Evolutionary conservation across 805 yeast genomes (phyloP).

Genomic region (Wickerhamiella domercqiae): DNA sequence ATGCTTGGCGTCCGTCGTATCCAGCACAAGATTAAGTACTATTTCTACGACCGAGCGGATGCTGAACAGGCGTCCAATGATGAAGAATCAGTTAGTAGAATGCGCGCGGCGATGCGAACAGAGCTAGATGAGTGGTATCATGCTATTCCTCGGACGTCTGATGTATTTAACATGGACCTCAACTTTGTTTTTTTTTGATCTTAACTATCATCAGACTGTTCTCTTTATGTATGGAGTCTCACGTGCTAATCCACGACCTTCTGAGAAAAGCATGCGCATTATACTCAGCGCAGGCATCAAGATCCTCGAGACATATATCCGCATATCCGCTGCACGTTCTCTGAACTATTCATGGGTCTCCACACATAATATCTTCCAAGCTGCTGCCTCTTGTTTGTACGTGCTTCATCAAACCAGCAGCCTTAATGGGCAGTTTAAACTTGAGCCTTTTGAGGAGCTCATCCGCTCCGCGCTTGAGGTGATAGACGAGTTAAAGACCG

Average conservation of each 20-base stretch:
- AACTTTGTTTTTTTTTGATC: slow-evolving; percentile 47
- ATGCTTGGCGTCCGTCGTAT: slow-evolving; percentile 56
- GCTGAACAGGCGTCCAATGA: slow-evolving; percentile 35
- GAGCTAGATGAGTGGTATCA: slow-evolving; percentile 50
- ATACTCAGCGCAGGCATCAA: slow-evolving; percentile 52
- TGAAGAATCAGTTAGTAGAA: slow-evolving; percentile 41
- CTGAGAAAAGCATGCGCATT: slow-evolving; percentile 36
- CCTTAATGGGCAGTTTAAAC: slow-evolving; percentile 31
- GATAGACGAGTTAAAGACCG: slow-evolving; percentile 6
- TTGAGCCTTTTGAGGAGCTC: slow-evolving; percentile 17
- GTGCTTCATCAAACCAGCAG: slow-evolving; percentile 56
- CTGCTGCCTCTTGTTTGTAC: slow-evolving; percentile 72
- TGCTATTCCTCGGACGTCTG: slow-evolving; percentile 38
- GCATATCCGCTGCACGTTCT: slow-evolving; percentile 38
- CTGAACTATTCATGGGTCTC: slow-evolving; percentile 89
- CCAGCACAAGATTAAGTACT: slow-evolving; percentile 62
- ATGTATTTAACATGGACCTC: slow-evolving; percentile 60
- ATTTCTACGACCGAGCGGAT: slow-evolving; percentile 39
- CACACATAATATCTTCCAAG: slow-evolving; percentile 75
- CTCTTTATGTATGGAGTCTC: slow-evolving; percentile 62
- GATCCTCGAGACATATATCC: slow-evolving; percentile 47
- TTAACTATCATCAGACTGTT: slow-evolving; percentile 65
- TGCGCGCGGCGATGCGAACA: slow-evolving; percentile 34
- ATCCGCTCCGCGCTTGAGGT: slow-evolving; percentile 8
- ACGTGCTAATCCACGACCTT: slow-evolving; percentile 46